Evolutionary conservation across 2,329 filamentous ascomycete species (phyloP).

Genomic region (Stromatinia cepivora): DNA sequence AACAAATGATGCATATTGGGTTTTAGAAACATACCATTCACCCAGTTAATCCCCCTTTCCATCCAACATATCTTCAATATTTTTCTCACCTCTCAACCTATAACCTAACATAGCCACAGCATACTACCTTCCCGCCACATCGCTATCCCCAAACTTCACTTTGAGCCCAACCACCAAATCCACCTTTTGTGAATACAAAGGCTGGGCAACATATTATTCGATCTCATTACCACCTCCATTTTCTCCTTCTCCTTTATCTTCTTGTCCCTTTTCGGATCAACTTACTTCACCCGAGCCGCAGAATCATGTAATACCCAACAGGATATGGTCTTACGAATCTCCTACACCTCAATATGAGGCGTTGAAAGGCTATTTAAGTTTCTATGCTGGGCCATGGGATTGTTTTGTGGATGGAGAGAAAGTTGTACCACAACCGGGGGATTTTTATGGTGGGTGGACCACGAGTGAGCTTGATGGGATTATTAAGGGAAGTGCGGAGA

Average conservation of each 20-base stretch:
- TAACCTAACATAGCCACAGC: slow-evolving; percentile 43
- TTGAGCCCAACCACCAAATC: slow-evolving; percentile 49
- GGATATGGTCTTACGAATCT: slow-evolving; percentile 60
- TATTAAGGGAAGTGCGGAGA: slow-evolving; percentile 46
- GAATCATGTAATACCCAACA: slow-evolving; percentile 47
- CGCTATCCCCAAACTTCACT: slow-evolving; percentile 46
- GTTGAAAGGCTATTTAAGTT: slow-evolving; percentile 57
- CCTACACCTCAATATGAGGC: slow-evolving; percentile 53
- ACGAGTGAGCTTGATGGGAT: slow-evolving; percentile 58
- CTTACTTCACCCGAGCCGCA: neutral
- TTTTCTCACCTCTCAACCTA: neutral
- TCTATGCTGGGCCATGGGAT: slow-evolving; percentile 62
- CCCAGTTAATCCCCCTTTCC: slow-evolving; percentile 47
- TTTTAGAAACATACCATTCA: slow-evolving; percentile 62
- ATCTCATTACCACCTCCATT: slow-evolving; percentile 43
- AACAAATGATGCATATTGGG: slow-evolving; percentile 60
- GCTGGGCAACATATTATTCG: slow-evolving; percentile 58
- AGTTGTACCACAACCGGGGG: slow-evolving; percentile 59
- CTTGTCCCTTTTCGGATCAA: neutral
- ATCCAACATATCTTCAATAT: neutral
- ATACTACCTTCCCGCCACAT: slow-evolving; percentile 58
- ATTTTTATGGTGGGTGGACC: slow-evolving; percentile 66
- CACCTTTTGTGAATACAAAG: slow-evolving; percentile 61
- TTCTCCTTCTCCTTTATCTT: slow-evolving; percentile 31
- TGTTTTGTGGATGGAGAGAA: slow-evolving; percentile 62